A percentile compares a stretch with the other conserved stretches of the same genome.
phyloP scores from a whole-genome alignment of 805 yeast genomes.

The Lachancea dasiensis region DNA sequence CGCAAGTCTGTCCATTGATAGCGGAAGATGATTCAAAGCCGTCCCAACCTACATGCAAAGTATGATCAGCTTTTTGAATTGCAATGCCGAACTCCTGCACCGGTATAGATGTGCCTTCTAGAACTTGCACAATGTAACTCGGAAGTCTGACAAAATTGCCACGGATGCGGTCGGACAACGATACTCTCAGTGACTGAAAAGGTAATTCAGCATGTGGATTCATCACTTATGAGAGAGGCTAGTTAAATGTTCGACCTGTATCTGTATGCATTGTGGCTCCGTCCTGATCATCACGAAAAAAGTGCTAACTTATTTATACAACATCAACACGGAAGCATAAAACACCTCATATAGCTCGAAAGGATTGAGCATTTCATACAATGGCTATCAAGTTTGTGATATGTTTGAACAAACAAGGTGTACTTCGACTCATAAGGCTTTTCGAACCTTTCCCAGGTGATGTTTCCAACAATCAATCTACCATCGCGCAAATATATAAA shows the following conservation, averaged over 20 bases:
- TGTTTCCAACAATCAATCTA: constrained; percentile 27
- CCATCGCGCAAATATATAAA: constrained; percentile 55
- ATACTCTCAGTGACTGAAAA: constrained; percentile 13
- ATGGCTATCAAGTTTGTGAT: constrained; percentile 80
- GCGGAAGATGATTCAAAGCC: constrained; percentile 20
- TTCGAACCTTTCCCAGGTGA: constrained; percentile 32
- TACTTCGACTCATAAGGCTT: constrained; percentile 81
- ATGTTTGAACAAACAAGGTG: constrained; percentile 91
- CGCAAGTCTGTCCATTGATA: constrained; percentile 12
- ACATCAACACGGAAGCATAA: too few relatives aligned
- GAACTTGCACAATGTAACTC: constrained; percentile 13
- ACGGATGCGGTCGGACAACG: constrained; percentile 16
- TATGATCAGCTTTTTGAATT: constrained; percentile 8
- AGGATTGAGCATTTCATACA: background rate
- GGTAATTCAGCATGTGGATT: constrained; percentile 7
- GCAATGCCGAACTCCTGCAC: constrained; percentile 23
- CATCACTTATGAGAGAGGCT: too few relatives aligned
- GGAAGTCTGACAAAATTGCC: constrained; percentile 31
- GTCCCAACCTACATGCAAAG: constrained; percentile 25
- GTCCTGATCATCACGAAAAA: too few relatives aligned
- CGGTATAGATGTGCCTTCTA: constrained; percentile 20
- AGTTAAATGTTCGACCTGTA: too few relatives aligned
- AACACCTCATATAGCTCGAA: too few relatives aligned
- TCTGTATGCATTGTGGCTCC: too few relatives aligned
- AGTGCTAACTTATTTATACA: too few relatives aligned